Evolutionary conservation across 129 eudicot species (phyloP).

Genomic region (Daucus carota): DH1_v3.0 NC_030385.2:36567001-36567500

Average conservation of each 20-base stretch:
- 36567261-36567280: slow-evolving; percentile 32
- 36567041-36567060: slow-evolving; percentile 31
- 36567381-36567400: slow-evolving; percentile 27
- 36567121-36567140: slow-evolving; percentile 30
- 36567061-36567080: slow-evolving; percentile 20
- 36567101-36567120: slow-evolving; percentile 34
- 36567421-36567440: slow-evolving; percentile 34
- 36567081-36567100: slow-evolving; percentile 27
- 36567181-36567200: slow-evolving; percentile 25
- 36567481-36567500: slow-evolving; percentile 38
- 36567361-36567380: slow-evolving; percentile 37
- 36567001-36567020: slow-evolving; percentile 72
- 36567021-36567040: slow-evolving; percentile 29
- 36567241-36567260: slow-evolving; percentile 20
- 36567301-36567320: slow-evolving; percentile 27
- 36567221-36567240: slow-evolving; percentile 21
- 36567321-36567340: slow-evolving; percentile 22
- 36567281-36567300: slow-evolving; percentile 10
- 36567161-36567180: slow-evolving; percentile 26
- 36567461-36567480: slow-evolving; percentile 20
- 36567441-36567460: slow-evolving; percentile 25
- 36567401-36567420: slow-evolving; percentile 22
- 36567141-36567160: slow-evolving; percentile 25
- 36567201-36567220: slow-evolving; percentile 26
- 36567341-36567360: slow-evolving; percentile 41